These are phyloP conservation scores for Fraxinus latifolia DNA, from an alignment of 305 asterid genomes.

Conservation along the genomic window DNA sequence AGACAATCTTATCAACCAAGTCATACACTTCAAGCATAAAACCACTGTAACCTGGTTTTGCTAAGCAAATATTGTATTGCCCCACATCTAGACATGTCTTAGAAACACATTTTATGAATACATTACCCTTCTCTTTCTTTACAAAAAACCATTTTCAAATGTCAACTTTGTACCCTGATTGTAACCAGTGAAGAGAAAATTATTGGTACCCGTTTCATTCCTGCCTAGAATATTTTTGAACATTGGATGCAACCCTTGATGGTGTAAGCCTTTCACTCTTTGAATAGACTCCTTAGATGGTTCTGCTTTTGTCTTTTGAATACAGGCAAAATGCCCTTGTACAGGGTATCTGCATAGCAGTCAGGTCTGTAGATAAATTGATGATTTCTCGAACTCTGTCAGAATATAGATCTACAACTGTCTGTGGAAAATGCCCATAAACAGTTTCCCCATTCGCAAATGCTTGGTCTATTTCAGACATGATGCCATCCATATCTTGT, in stretches of 20 bases:
- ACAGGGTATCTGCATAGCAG: constrained; percentile 62
- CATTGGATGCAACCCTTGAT: constrained; percentile 85
- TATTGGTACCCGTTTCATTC: constrained; percentile 33
- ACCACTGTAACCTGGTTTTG: too few species aligned
- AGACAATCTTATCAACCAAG: too few species aligned
- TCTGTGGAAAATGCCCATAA: constrained; percentile 86
- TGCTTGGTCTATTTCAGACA: constrained; percentile 60
- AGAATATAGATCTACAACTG: constrained; percentile 63
- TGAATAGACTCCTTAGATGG: constrained; percentile 78
- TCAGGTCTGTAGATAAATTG: constrained; percentile 62
- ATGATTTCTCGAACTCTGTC: constrained; percentile 81
- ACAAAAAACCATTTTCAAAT: too few species aligned
- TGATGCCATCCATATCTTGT: constrained; percentile 55
- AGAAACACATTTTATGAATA: too few species aligned
- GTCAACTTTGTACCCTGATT: too few species aligned
- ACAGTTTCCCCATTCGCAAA: constrained; percentile 68
- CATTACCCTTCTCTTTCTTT: too few species aligned
- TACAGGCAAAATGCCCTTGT: constrained; percentile 62
- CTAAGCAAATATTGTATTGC: too few species aligned
- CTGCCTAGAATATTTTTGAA: constrained; percentile 59
- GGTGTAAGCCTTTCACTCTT: constrained; percentile 69
- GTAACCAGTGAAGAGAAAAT: too few species aligned
- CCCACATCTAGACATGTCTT: too few species aligned
- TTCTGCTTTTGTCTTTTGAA: constrained; percentile 67
- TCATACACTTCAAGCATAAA: too few species aligned